Conservation (phyloP, 495 filamentous ascomycete species). For the Parathielavia hyrcaniae region DNA sequence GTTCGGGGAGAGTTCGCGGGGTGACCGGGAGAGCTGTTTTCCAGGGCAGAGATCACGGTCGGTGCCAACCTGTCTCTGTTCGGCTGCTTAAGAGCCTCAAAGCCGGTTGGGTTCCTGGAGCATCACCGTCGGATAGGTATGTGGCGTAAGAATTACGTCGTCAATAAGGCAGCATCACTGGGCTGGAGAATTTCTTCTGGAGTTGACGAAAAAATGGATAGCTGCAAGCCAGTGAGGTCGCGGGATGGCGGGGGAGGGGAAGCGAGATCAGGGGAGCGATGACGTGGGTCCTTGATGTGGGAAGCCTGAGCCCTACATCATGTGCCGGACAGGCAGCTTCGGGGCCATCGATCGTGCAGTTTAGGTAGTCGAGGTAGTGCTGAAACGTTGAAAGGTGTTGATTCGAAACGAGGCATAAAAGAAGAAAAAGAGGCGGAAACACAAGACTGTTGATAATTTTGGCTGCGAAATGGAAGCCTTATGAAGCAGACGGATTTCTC, state of each 20-base stretch:
- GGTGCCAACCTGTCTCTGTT: neutral
- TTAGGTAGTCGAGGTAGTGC: no score
- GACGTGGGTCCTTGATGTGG: conserved; percentile 11
- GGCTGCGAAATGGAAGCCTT: no score
- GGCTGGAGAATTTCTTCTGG: conserved; percentile 10
- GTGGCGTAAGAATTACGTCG: conserved; percentile 11
- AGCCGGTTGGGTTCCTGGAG: conserved; percentile 2
- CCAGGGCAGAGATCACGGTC: neutral
- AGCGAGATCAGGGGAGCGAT: conserved; percentile 12
- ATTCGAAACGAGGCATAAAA: no score
- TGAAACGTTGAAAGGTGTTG: no score
- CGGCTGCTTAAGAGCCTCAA: neutral
- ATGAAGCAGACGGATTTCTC: no score
- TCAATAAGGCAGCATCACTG: conserved; percentile 4
- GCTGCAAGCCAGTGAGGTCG: neutral
- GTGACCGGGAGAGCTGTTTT: no score
- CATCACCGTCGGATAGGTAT: neutral
- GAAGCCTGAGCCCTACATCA: no score
- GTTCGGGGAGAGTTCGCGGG: neutral
- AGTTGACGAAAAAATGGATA: neutral
- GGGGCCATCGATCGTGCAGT: no score
- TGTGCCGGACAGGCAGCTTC: no score
- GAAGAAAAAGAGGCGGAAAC: no score
- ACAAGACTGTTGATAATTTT: no score
- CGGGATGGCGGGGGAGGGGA: conserved; percentile 11